Base-by-base conservation (phyloP, 2,329 filamentous ascomycete genomes). In the Alternaria tenuissima region DNA sequence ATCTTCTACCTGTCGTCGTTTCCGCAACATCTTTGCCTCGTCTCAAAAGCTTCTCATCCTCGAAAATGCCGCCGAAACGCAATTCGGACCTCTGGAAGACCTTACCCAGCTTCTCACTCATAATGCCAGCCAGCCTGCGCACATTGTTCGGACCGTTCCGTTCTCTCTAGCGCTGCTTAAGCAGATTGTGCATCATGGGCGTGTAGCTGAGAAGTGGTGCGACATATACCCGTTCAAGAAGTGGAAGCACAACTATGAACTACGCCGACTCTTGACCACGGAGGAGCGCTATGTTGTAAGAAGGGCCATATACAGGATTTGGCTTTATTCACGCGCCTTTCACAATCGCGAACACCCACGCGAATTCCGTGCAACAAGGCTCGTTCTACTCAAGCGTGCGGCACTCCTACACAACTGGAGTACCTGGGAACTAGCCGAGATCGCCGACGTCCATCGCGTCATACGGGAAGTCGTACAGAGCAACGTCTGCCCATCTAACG, bases 141-240 rank as follows among this genome's bases (percentile, higher is more conserved):
- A 89, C 69, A 64, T 85, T 34, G 75, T 80, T 44, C 85, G 86
- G 51, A 71, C 76, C 18, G 84, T 84, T 0, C 83, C 85, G 1
- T 79, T 88, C 54, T 87, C 85, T 1, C 76, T 84, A 52, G 80
- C 85, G 2, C 76, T 89, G 6, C 78, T 89, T 38, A 80, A 82
- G 61, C 86, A 88, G 64, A 79, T 88, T 43, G 76, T 87, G 24
- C 78, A 81, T 43, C 78, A 85, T 18, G 87, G 87, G 42, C 79
- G 81, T 14, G 78, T 87, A 1, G 87, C 87, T 5, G 81, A 82
- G 68, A 83, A 83, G 66, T 88, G 86, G 83, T 84, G 85, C 68
- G 80, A 81, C n/a, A 81, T 88, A n/a, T 89, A 88, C 67, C 86
- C 86, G 0, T 81, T 85, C 70, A 87, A 87, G 75, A 88, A 87